Percentiles rank a stretch among this genome's conserved stretches.
These are phyloP conservation scores for Diaporthe citriasiana DNA, from an alignment of 2,329 filamentous ascomycete species.

Conservation along the genomic window DNA sequence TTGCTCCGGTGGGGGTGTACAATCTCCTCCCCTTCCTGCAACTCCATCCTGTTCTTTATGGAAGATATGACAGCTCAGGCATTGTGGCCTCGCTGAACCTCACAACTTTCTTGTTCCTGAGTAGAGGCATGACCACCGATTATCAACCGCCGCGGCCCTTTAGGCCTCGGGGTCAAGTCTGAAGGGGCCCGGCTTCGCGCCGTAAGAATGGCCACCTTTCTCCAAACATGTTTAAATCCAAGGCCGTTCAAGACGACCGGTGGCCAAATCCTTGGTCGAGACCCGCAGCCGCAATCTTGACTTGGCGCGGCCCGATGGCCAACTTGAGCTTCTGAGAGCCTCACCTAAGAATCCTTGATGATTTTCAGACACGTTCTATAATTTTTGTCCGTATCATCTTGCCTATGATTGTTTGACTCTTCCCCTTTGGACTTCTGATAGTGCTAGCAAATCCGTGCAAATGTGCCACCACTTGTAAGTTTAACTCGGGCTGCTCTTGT, in stretches of 20 bases:
- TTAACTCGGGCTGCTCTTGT: not conserved
- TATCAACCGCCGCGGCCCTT: not conserved
- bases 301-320: not conserved
- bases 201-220: not conserved
- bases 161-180: not conserved
- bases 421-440: not conserved
- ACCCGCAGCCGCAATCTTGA: not conserved
- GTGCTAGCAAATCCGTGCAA: not conserved
- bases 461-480: not conserved
- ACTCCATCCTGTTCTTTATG: not conserved
- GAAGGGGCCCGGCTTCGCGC: not conserved
- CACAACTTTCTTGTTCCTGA: not conserved
- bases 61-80: not conserved
- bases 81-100: not conserved
- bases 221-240: conserved; percentile 13
- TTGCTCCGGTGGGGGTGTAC: not conserved
- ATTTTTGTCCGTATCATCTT: not conserved
- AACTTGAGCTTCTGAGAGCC: not conserved
- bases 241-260: not conserved
- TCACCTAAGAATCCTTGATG: not conserved
- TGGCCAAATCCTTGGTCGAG: conserved; percentile 1
- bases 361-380: not conserved
- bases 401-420: not conserved
- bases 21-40: not conserved
- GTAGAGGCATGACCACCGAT: not conserved